phyloP scores from a whole-genome alignment of 768 basidiomycete genomes.

The Amanita rimosa region DNA sequence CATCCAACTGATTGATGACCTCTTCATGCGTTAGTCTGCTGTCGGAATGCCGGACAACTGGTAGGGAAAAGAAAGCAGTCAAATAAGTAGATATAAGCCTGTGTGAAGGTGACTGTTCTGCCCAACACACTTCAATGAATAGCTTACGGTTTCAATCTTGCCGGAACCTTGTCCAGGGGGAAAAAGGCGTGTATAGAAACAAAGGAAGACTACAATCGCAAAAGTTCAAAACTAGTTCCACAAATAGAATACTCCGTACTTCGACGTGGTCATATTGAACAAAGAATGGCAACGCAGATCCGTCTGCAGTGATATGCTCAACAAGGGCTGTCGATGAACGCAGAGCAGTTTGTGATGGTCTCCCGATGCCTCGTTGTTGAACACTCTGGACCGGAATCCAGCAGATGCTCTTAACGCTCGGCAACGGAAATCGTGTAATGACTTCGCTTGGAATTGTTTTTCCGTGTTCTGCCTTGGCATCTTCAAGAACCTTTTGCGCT shows the following conservation, averaged over 20 bases:
- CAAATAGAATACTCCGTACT: slow-evolving; percentile 26
- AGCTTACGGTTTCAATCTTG: slow-evolving; percentile 65
- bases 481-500: slow-evolving; percentile 57
- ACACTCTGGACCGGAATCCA: slow-evolving; percentile 74
- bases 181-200: slow-evolving; percentile 72
- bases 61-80: slow-evolving; percentile 80
- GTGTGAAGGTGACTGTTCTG: not conserved
- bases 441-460: slow-evolving; percentile 71
- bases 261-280: slow-evolving; percentile 91
- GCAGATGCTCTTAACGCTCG: slow-evolving; percentile 79
- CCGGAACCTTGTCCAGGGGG: slow-evolving; percentile 62
- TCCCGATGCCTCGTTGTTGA: slow-evolving; percentile 50
- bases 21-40: slow-evolving; percentile 72
- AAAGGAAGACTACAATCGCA: slow-evolving; percentile 70
- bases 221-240: slow-evolving; percentile 2
- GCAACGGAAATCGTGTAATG: slow-evolving; percentile 80
- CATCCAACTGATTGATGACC: slow-evolving; percentile 82
- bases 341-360: slow-evolving; percentile 18
- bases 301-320: slow-evolving; percentile 58
- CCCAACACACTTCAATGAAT: not conserved
- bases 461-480: slow-evolving; percentile 82
- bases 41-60: slow-evolving; percentile 62
- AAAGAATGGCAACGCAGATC: slow-evolving; percentile 67
- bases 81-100: slow-evolving; percentile 76
- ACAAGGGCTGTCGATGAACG: slow-evolving; percentile 33